These are phyloP conservation scores for Erigeron philadelphicus DNA, from an alignment of 140 eudicot species.

Conservation along the genomic window DNA sequence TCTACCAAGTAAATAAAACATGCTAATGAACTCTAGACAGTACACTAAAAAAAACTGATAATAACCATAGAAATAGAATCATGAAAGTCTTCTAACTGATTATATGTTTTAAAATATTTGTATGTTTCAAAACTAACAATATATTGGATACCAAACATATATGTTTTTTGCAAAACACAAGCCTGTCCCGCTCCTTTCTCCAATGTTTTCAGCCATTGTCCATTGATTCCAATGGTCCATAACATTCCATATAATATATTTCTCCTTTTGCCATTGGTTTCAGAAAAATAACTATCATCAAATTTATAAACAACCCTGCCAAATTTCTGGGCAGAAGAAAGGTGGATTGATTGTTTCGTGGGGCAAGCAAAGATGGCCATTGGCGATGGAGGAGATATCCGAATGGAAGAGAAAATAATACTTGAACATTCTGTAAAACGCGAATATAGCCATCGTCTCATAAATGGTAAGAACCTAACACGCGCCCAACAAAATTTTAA, in stretches of 20 bases:
- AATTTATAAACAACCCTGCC: neutral
- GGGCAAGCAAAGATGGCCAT: constrained; percentile 23
- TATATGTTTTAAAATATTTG: too few relatives aligned
- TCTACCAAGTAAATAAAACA: too few relatives aligned
- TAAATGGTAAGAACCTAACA: constrained; percentile 8
- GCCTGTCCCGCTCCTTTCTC: too few relatives aligned
- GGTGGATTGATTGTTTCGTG: constrained; percentile 20
- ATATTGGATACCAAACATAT: too few relatives aligned
- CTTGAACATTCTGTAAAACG: neutral
- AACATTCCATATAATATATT: neutral
- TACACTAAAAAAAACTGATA: too few relatives aligned
- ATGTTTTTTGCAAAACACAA: too few relatives aligned
- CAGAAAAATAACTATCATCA: neutral
- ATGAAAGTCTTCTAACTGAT: too few relatives aligned
- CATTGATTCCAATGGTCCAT: constrained; percentile 26
- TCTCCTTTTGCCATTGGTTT: constrained; percentile 18
- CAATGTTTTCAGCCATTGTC: constrained; percentile 20
- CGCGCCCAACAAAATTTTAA: neutral
- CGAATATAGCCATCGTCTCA: neutral
- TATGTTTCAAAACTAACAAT: too few relatives aligned
- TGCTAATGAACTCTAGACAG: too few relatives aligned
- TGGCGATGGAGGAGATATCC: constrained; percentile 36
- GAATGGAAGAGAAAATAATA: constrained; percentile 20
- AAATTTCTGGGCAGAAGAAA: constrained; percentile 12
- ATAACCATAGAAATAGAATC: too few relatives aligned